Base-by-base conservation (phyloP, 2,329 filamentous ascomycete species). In the Ophiostoma ips region DNA sequence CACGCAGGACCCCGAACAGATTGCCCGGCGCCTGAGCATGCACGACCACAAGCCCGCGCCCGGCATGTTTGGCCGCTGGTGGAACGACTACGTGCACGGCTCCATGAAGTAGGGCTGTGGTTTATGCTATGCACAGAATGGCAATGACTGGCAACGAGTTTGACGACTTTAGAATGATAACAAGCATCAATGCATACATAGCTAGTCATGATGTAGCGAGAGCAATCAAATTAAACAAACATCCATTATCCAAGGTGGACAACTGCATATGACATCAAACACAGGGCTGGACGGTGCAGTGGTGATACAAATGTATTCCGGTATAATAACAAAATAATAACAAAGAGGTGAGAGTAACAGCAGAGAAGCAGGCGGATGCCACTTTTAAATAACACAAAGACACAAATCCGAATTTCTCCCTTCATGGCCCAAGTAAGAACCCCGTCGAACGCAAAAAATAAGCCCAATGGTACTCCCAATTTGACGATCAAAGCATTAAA, bases 51-150 rank as follows among this genome's bases (percentile, higher is more conserved):
- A 68, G 52, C 66, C 66, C 13, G 62, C 66, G 46, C 59, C 68
- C 1, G 75, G 75, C 37, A 63, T 78, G 54, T 64, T 79, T 48
- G 72, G 71, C 49, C 66, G 70, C 54, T 69, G 77, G 65, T 79
- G 77, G 71, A 68, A 76, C 56, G 76, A 71, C 75, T 79, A 62
- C 49, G 72, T 52, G 15, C 30, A 52, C 37, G 47, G 51, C 30
- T 13, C 43, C n/a, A 34, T 31, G 44, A 43, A 51, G 16, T 45
- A 41, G 31, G 9, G n/a, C 21, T 2, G 4, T 8, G 5, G 34
- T 6, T 7, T 2, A n/a, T 19, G 24, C 35, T 37, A 4, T 19
- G 18, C 15, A 43, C n/a, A 3, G 10, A 40, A 21, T 4, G n/a
- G 33, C 10, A 11, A 34, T 12, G 33, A 34, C 33, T 6, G 11